Evolutionary conservation across 768 basidiomycete genomes (phyloP), one percentile per base, ranked within the genome.

Genomic region (Tulasnella sp.): DNA sequence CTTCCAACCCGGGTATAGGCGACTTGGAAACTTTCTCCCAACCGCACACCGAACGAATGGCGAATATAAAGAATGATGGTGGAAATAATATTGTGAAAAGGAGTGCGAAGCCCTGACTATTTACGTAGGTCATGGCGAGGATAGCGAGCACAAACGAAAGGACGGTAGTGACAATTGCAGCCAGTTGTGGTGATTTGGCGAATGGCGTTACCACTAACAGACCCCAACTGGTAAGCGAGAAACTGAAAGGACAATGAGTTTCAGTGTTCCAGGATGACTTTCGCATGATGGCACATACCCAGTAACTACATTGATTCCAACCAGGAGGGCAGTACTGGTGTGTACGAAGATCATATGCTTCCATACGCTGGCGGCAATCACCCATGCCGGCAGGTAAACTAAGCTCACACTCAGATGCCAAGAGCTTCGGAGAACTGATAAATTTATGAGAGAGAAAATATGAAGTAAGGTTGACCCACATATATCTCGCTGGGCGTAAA

Each of bases 341-440:
- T 66, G 66, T 8, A 71, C 66, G 61, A 83, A 88, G n/a, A 87
- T 76, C 19, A 70, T 73, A 56, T 66, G 72, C 58, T 76, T 76
- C 81, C 83, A 87, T 28, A 72, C 66, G 28, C 83, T 58, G 15
- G 74, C 66, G 19, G 83, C 74, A 37, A 78, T 70, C 40, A 85
- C 66, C 84, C 85, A 88, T 1, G 79, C 81, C 0, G 83, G 83
- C 22, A 88, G 72, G 60, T 87, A 87, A 1, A 74, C 71, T 3
- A 79, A 56, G 3, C 77, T 79, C 37, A 80, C 67, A 56, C 78
- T 76, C 34, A 78, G 19, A 58, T 84, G 79, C 85, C 85, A 87
- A 3, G 68, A 71, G 37, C 69, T 71, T 31, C 1, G 25, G 31
- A 13, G 20, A 32, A 29, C 5, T 22, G 12, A 5, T 57, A 37